Base-by-base conservation (phyloP, 2,329 filamentous ascomycete species). In the Diaporthe sp. region DNA sequence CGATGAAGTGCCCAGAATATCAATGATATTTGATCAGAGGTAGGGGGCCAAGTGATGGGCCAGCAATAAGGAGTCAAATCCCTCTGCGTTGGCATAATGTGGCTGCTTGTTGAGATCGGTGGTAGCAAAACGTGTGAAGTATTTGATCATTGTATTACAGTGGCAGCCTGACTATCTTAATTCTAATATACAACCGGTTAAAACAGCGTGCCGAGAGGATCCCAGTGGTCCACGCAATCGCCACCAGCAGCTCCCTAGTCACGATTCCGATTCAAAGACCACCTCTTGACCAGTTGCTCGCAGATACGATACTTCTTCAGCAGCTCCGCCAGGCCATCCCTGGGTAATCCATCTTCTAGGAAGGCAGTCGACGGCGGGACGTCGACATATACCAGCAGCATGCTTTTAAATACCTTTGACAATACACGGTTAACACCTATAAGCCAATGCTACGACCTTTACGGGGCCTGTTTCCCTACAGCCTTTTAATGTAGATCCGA, bases 381-480 rank as follows among this genome's bases (percentile, higher is more conserved):
- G 77, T 98, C 96, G 17, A 99, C 96, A 81, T 98, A 99, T 53
- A 94, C 93, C 42, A 99, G 82, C 50, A 98, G 92, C 77, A 99
- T 83, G 65, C 92, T 98, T 88, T 99, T 99, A 81, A 93, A 91
- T 7, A 97, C 97, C 79, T 97, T 94, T 1, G 93, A 92, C 78
- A 98, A 91, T 22, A 98, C 96, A 10, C 97, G 91, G 77, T 98
- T 97, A 58, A 97, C 90, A 59, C 94, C 93, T 84, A 98, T 96
- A 68, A 98, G 86, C 94, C 94, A 96, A 79, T 92, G 91, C 94
- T 94, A 97, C 19, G 89, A 88, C 79, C 85, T 87, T 58, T 81
- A 81, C 51, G 87, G 85, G 66, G 86, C 79, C 66, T 85, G 81
- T 56, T 89, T 88, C 4, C 88, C 88, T 59, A 88, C 83, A 1